Evolutionary conservation across 2,329 filamentous ascomycete genomes (phyloP), one percentile per base, ranked within the genome.

Genomic region (Cadophora gregata): DNA sequence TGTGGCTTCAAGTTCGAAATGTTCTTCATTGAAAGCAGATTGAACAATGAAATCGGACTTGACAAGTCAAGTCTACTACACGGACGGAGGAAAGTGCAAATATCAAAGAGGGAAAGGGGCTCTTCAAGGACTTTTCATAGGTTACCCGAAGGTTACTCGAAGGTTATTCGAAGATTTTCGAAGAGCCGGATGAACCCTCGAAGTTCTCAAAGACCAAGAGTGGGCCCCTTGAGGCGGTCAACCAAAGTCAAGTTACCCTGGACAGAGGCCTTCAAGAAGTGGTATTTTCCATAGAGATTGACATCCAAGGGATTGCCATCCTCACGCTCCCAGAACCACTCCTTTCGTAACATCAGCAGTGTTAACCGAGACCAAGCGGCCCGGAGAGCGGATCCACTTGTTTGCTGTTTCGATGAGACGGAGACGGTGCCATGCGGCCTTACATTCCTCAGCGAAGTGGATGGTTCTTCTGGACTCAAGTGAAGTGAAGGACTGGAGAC

Each of bases 271-370:
- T 31, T 45, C 45, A 51, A 51, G 27, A n/a, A 19, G 27, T 19
- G 27, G 21, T 16, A 14, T 7, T 53, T 53, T 8, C 50, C 27
- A n/a, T 29, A 14, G n/a, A 12, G 50, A 31, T 27, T 24, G 6
- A 51, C 27, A 47, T 62, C 59, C 25, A 62, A 38, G 31, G n/a
- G 31, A 19, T 58, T 29, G 27, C 19, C 27, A 47, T 24, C 25
- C 12, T 51, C 59, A 12, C 27, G 36, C 36, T 48, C 45, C 59
- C 59, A 62, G 29, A 62, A 51, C 59, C 59, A 62, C 59, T 62
- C 59, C 59, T 62, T n/a, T 47, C 25, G 19, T 27, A 24, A 10
- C 25, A 27, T 51, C 59, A 48, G 45, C 27, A 47, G 59, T 45
- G 19, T 24, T 31, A 27, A 62, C 45, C 4, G 27, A 21, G 19